These are phyloP conservation scores for Pyrus pyrifolia DNA, from an alignment of 306 rosid species.

Conservation along the genomic window DNA sequence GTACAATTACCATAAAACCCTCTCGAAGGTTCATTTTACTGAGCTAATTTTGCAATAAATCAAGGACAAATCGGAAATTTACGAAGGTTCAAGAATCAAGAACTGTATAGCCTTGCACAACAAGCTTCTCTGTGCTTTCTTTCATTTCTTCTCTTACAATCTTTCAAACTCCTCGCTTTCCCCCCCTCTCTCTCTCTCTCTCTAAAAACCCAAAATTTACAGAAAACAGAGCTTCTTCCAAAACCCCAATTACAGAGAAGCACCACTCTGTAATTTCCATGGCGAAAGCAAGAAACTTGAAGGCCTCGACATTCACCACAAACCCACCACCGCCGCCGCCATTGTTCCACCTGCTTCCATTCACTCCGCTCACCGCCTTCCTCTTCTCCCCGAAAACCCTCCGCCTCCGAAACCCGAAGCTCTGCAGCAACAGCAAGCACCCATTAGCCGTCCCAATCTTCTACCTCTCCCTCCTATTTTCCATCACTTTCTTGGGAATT, in stretches of 20 bases:
- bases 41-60: background rate
- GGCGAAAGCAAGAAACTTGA: conserved; percentile 34
- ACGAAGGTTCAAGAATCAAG: background rate
- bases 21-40: background rate
- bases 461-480: conserved; percentile 28
- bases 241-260: background rate
- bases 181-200: background rate
- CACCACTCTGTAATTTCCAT: conserved; percentile 15
- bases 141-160: background rate
- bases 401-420: conserved; percentile 16
- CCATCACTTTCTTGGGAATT: conserved; percentile 33
- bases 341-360: conserved; percentile 28
- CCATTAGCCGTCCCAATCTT: conserved; percentile 14
- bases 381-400: conserved; percentile 24
- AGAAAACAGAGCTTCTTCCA: background rate
- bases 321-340: conserved; percentile 14
- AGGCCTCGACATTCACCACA: conserved; percentile 17
- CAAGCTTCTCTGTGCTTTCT: background rate
- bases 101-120: background rate
- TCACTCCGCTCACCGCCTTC: conserved; percentile 20
- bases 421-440: background rate
- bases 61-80: conserved; percentile 2
- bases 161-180: background rate
- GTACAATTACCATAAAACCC: conserved; percentile 9
- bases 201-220: background rate